A percentile compares a stretch with the other conserved stretches of the same genome.
Evolutionary conservation across 306 rosid species (phyloP).

Genomic region (Lathyrus tuberosus): DNA sequence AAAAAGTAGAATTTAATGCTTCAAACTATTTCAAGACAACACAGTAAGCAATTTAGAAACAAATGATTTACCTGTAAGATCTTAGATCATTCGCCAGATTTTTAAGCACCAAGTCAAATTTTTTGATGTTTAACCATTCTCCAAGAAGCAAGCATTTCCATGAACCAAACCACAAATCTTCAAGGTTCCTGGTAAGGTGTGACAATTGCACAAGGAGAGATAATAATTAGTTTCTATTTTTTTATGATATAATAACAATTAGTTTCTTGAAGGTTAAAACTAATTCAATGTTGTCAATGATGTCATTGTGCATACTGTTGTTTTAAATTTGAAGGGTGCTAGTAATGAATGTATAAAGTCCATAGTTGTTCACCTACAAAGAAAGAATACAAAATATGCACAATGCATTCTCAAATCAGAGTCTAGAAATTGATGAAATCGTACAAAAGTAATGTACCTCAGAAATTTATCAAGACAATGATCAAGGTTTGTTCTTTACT

Average conservation of each 20-base stretch:
- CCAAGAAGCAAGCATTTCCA: conserved; percentile 86
- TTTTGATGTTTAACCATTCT: conserved; percentile 57
- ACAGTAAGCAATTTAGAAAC: conserved; percentile 5
- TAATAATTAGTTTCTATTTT: not conserved
- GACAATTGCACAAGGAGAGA: conserved; percentile 27
- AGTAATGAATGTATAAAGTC: conserved; percentile 26
- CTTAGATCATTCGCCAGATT: conserved; percentile 63
- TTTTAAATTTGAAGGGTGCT: conserved; percentile 32
- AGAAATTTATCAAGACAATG: conserved; percentile 63
- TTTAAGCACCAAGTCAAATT: conserved; percentile 53
- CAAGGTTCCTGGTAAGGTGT: conserved; percentile 63
- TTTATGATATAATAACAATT: not conserved
- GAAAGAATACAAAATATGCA: conserved; percentile 30
- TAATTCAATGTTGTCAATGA: conserved; percentile 20
- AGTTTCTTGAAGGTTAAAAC: conserved; percentile 29
- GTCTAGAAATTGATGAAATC: conserved; percentile 14
- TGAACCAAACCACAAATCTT: conserved; percentile 84
- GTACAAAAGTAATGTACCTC: conserved; percentile 51
- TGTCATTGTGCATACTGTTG: conserved; percentile 10
- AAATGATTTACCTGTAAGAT: conserved; percentile 78
- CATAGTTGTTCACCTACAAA: conserved; percentile 25
- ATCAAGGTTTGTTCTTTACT: too few relatives aligned
- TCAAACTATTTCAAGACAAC: too few relatives aligned
- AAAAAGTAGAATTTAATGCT: conserved; percentile 29
- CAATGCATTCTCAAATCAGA: conserved; percentile 17